Conservation (phyloP, 768 basidiomycete species). For the Leccinum arenicola region DNA sequence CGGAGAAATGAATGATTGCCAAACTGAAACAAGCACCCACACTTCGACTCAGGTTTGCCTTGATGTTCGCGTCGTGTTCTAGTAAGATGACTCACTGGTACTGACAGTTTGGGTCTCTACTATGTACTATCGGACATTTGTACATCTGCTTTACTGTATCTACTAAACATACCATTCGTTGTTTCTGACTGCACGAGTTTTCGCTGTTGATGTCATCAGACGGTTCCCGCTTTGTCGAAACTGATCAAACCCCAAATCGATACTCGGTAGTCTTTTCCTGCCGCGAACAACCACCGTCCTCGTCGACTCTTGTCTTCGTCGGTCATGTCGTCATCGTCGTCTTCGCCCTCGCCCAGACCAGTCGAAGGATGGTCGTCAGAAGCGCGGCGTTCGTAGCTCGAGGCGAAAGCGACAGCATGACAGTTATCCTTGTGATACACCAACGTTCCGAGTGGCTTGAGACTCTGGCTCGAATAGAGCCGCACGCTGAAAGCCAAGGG, state of each 20-base stretch:
- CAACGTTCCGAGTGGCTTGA: slow-evolving; percentile 83
- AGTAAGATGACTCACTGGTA: too few species aligned
- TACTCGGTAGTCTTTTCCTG: slow-evolving; percentile 66
- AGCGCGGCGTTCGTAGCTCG: slow-evolving; percentile 12
- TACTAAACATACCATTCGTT: slow-evolving; percentile 7
- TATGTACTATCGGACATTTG: background rate
- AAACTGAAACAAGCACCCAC: too few species aligned
- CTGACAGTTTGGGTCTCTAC: too few species aligned
- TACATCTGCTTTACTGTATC: slow-evolving; percentile 18
- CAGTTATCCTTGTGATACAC: slow-evolving; percentile 78
- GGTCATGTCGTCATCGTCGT: slow-evolving; percentile 48
- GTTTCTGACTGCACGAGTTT: background rate
- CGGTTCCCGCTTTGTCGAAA: slow-evolving; percentile 12
- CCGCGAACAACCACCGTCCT: slow-evolving; percentile 61
- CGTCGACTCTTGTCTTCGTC: slow-evolving; percentile 42
- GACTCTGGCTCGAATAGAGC: slow-evolving; percentile 73
- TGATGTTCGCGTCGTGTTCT: too few species aligned
- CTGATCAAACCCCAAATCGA: slow-evolving; percentile 68
- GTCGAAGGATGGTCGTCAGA: slow-evolving; percentile 1
- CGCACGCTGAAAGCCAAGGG: slow-evolving; percentile 53
- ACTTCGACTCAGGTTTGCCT: too few species aligned
- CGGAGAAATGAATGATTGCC: too few species aligned
- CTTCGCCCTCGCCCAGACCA: slow-evolving; percentile 5
- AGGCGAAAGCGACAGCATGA: slow-evolving; percentile 73
- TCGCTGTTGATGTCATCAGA: background rate